phyloP scores from a whole-genome alignment of 164 flowering plant genomes.

The Vitis labrusca region DNA sequence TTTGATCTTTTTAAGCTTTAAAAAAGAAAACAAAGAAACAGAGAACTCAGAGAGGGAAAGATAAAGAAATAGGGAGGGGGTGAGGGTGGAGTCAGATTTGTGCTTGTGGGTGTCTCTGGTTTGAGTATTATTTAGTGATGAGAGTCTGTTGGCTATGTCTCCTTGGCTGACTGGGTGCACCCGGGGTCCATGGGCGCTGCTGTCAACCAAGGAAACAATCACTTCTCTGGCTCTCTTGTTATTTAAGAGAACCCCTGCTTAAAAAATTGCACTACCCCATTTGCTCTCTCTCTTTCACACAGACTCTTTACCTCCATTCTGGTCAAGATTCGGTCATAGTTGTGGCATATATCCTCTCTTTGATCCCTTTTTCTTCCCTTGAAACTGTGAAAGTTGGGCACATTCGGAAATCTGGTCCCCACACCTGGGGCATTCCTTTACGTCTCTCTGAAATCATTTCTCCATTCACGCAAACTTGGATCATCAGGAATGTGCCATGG shows the following conservation, averaged over 20 bases:
- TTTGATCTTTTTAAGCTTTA: conserved; percentile 12
- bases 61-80: conserved; percentile 29
- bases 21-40: conserved; percentile 24
- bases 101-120: conserved; percentile 53
- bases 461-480: conserved; percentile 13
- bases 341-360: conserved; percentile 37
- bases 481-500: conserved; percentile 18
- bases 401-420: conserved; percentile 43
- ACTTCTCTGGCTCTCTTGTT: conserved; percentile 49
- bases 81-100: conserved; percentile 50
- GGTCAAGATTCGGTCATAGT: conserved; percentile 55
- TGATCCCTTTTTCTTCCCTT: conserved; percentile 35
- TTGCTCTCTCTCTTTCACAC: conserved; percentile 28
- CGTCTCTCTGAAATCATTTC: conserved; percentile 19
- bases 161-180: conserved; percentile 56
- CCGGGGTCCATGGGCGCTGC: conserved; percentile 84
- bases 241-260: conserved; percentile 51
- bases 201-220: conserved; percentile 66
- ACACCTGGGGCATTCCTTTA: conserved; percentile 24
- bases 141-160: conserved; percentile 65
- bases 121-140: conserved; percentile 47
- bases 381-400: conserved; percentile 30
- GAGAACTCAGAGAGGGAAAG: conserved; percentile 23
- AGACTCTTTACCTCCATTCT: conserved; percentile 34
- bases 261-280: conserved; percentile 26